These are phyloP conservation scores for Rhodamnia rubescens DNA, from an alignment of 345 rosid species.

Conservation along the genomic window DNA sequence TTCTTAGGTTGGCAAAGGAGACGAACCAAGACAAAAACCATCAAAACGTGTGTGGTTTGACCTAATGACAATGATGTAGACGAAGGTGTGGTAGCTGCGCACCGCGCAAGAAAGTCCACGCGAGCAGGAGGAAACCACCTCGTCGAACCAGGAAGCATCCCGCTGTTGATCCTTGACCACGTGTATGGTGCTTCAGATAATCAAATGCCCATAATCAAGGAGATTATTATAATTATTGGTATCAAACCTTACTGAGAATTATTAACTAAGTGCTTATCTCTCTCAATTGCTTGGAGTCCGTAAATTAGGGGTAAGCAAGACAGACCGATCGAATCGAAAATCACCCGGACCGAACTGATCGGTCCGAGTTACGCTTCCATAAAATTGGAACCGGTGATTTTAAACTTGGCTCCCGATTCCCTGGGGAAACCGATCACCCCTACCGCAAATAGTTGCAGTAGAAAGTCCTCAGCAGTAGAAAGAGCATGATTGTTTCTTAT, in stretches of 20 bases:
- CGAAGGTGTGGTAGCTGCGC: fast-evolving
- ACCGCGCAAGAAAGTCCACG: background rate
- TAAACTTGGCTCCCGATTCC: no score
- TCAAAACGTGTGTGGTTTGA: background rate
- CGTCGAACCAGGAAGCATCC: background rate
- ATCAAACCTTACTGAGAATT: background rate
- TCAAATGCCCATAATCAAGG: background rate
- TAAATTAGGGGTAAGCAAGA: no score
- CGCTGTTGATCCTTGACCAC: background rate
- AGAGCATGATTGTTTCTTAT: no score
- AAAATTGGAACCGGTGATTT: no score
- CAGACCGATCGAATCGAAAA: no score
- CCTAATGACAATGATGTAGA: background rate
- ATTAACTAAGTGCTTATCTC: no score
- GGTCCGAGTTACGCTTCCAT: no score
- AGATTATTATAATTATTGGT: background rate
- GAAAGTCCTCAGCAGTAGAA: no score
- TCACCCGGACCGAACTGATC: no score
- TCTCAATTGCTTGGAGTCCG: no score
- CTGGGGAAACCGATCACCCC: no score
- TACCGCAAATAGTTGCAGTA: no score
- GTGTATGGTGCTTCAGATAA: background rate
- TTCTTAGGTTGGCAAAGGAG: background rate
- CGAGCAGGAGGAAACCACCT: background rate
- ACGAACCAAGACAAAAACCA: background rate